phyloP scores from a whole-genome alignment of 108 stramenopile genomes.

The Mayamaea pseudoterrestris region DNA sequence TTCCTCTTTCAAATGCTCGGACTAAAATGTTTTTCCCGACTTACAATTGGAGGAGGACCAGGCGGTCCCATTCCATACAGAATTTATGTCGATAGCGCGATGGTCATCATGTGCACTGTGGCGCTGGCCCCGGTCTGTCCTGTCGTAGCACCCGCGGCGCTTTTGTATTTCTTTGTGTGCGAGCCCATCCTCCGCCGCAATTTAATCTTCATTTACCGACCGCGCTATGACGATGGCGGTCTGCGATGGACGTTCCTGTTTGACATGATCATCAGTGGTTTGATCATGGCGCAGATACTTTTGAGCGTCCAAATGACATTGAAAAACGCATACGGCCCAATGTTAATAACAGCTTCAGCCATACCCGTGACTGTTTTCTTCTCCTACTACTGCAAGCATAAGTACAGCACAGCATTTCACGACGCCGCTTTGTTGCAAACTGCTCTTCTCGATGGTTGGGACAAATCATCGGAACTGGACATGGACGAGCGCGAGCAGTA shows the following conservation, averaged over 20 bases:
- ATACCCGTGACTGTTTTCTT: constrained; percentile 46
- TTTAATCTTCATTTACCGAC: constrained; percentile 67
- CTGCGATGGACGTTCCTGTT: constrained; percentile 74
- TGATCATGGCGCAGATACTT: constrained; percentile 50
- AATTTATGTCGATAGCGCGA: constrained; percentile 72
- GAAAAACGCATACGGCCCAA: constrained; percentile 52
- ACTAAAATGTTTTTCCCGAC: constrained; percentile 28
- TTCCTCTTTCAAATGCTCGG: constrained; percentile 44
- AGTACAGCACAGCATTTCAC: constrained; percentile 47
- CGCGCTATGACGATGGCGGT: constrained; percentile 54
- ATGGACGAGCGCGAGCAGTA: constrained; percentile 64
- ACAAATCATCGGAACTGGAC: constrained; percentile 34
- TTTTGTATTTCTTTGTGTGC: constrained; percentile 59
- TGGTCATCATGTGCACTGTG: constrained; percentile 61
- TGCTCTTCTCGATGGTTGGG: constrained; percentile 72
- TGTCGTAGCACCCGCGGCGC: constrained; percentile 54
- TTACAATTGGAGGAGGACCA: constrained; percentile 29
- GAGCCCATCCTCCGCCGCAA: constrained; percentile 62
- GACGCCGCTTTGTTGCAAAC: constrained; percentile 78
- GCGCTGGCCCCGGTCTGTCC: constrained; percentile 75
- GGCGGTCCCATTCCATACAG: constrained; percentile 74
- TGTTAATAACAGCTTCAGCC: constrained; percentile 42
- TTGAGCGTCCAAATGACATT: constrained; percentile 34
- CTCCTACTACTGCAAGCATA: constrained; percentile 28
- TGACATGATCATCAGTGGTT: constrained; percentile 50